phyloP scores from a whole-genome alignment of 495 filamentous ascomycete genomes.

The Aspergillus hancockii region DNA sequence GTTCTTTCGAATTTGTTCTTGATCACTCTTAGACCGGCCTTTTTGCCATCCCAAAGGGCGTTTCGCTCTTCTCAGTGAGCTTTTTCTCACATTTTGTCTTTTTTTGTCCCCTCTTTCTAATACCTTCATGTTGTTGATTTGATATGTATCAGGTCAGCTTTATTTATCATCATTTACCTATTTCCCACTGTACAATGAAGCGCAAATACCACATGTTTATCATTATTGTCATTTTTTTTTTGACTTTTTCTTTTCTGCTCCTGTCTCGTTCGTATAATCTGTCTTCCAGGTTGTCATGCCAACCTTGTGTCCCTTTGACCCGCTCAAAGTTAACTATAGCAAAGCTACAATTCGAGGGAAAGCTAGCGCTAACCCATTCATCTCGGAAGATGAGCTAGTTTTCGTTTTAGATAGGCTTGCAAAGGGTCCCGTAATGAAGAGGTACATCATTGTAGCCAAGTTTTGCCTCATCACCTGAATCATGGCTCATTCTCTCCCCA shows the following conservation, averaged over 20 bases:
- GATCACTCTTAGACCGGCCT: conserved; percentile 20
- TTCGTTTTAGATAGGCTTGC: conserved; percentile 12
- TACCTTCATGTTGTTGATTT: conserved; percentile 22
- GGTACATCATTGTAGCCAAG: too few relatives aligned
- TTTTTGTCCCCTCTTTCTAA: conserved; percentile 21
- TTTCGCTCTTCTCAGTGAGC: conserved; percentile 1
- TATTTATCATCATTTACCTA: conserved; percentile 24
- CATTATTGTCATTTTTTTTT: conserved; percentile 13
- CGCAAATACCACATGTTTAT: conserved; percentile 47
- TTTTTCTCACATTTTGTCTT: conserved; percentile 4
- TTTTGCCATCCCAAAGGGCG: conserved; percentile 14
- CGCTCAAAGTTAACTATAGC: background rate
- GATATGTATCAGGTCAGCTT: conserved; percentile 19
- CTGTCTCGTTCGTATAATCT: conserved; percentile 20
- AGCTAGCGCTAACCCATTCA: conserved; percentile 16
- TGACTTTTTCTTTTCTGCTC: conserved; percentile 26
- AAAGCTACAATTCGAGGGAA: conserved; percentile 5
- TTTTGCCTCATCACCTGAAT: too few relatives aligned
- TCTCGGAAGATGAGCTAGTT: conserved; percentile 23
- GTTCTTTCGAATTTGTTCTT: conserved; percentile 19
- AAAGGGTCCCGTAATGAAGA: too few relatives aligned
- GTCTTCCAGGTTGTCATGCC: conserved; percentile 15
- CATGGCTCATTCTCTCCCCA: too few relatives aligned
- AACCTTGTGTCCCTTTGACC: conserved; percentile 6
- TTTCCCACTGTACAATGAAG: conserved; percentile 45